Evolutionary conservation across 2,329 filamentous ascomycete species (phyloP).

Genomic region (Emmonsiellopsis sp.): DNA sequence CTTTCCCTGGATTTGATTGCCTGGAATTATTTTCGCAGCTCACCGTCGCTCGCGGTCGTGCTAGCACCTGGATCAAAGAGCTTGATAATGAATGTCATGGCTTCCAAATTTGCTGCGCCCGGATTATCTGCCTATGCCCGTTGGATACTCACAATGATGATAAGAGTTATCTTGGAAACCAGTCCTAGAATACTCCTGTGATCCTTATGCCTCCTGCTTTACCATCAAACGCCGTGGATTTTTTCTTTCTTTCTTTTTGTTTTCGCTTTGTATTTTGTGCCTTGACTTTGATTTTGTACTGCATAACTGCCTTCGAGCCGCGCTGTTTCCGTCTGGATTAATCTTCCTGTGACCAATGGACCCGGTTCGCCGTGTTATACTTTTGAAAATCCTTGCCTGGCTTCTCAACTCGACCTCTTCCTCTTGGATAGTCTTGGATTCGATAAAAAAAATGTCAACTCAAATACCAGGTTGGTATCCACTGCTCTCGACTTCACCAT

Average conservation of each 20-base stretch:
- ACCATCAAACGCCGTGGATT: not conserved
- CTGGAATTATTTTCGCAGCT: not conserved
- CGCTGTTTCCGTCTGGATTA: not conserved
- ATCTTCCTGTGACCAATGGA: not conserved
- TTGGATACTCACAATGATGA: not conserved
- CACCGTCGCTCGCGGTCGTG: slow-evolving; percentile 2
- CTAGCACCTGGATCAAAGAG: slow-evolving; percentile 4
- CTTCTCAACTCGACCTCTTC: not conserved
- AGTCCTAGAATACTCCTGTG: not conserved
- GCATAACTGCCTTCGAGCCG: not conserved
- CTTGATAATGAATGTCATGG: not conserved
- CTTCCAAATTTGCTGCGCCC: not conserved
- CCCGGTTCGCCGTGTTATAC: not conserved
- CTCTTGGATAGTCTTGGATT: not conserved
- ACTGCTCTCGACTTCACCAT: not conserved
- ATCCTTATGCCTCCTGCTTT: not conserved
- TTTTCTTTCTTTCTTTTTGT: not conserved
- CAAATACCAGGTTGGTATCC: not conserved
- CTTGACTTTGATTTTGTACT: not conserved
- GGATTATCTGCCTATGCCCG: not conserved
- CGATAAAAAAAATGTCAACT: not conserved
- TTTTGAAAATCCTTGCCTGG: not conserved
- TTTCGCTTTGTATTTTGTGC: not conserved
- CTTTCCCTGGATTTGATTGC: not conserved
- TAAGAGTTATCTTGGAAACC: not conserved